Evolutionary conservation across 305 asterid genomes (phyloP).

Genomic region (Withania somnifera): DNA sequence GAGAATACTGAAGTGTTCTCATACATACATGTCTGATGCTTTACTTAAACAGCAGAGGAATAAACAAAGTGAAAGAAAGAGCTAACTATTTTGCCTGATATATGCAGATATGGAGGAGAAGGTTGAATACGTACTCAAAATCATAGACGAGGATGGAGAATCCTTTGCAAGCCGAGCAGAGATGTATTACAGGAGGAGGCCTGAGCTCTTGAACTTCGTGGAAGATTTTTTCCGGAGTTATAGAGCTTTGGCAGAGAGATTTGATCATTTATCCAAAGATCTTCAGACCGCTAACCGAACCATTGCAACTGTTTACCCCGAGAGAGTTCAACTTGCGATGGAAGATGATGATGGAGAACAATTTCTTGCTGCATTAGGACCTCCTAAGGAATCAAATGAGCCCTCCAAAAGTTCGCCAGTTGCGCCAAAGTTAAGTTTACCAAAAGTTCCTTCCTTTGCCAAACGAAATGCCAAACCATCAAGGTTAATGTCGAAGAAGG

Average conservation of each 20-base stretch:
- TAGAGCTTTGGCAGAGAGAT: conserved; percentile 45
- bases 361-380: neutral
- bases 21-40: neutral
- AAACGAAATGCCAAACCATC: conserved; percentile 15
- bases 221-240: conserved; percentile 38
- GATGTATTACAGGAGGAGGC: conserved; percentile 42
- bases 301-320: conserved; percentile 36
- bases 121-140: conserved; percentile 32
- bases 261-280: conserved; percentile 36
- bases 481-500: conserved; percentile 32
- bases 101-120: conserved; percentile 47
- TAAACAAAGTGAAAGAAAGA: neutral
- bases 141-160: conserved; percentile 41
- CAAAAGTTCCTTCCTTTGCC: neutral
- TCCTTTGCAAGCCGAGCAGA: conserved; percentile 39
- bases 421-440: conserved; percentile 24
- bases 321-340: conserved; percentile 28
- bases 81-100: neutral
- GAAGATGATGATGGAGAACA: conserved; percentile 25
- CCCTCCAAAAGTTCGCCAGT: conserved; percentile 14
- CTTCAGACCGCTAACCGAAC: conserved; percentile 41
- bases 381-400: neutral
- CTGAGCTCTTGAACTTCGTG: conserved; percentile 33
- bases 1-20: neutral
- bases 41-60: neutral